Conservation (phyloP, 2,329 filamentous ascomycete genomes). For the Grosmannia penicillata region DNA sequence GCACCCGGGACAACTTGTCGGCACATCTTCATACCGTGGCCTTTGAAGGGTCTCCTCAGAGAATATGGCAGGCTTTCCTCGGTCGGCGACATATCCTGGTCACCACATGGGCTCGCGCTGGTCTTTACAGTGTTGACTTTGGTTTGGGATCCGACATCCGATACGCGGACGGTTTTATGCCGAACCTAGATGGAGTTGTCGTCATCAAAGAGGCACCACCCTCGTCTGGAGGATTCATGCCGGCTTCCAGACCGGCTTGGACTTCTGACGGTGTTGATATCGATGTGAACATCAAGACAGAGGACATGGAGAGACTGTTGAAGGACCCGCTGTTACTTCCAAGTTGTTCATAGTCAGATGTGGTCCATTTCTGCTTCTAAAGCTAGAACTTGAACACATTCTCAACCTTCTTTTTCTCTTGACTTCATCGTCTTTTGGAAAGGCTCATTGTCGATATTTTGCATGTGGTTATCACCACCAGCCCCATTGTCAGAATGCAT, state of each 20-base stretch:
- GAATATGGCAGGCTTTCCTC: slow-evolving; percentile 4
- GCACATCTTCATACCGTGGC: slow-evolving; percentile 4
- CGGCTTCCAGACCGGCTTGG: slow-evolving; percentile 3
- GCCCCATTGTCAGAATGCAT: too few relatives aligned
- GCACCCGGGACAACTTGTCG: neutral
- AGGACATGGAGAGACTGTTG: slow-evolving; percentile 3
- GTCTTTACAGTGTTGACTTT: slow-evolving; percentile 4
- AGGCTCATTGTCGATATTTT: too few relatives aligned
- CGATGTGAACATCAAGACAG: neutral
- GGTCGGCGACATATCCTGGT: slow-evolving; percentile 3
- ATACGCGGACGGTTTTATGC: slow-evolving; percentile 1
- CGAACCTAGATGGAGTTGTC: slow-evolving; percentile 2
- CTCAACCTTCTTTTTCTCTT: too few relatives aligned
- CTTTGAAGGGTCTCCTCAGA: slow-evolving; percentile 2
- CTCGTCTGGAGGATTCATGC: slow-evolving; percentile 1
- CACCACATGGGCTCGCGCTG: slow-evolving; percentile 4
- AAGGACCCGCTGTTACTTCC: slow-evolving; percentile 3
- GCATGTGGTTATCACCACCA: too few relatives aligned
- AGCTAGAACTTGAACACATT: too few relatives aligned
- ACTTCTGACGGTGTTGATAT: slow-evolving; percentile 2
- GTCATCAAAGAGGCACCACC: slow-evolving; percentile 4
- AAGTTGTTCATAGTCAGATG: neutral
- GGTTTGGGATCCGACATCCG: slow-evolving; percentile 1
- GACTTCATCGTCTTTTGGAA: too few relatives aligned
- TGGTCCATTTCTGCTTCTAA: too few relatives aligned